Conservation (phyloP, 129 eudicot species). For the Flaveria robusta region DNA sequence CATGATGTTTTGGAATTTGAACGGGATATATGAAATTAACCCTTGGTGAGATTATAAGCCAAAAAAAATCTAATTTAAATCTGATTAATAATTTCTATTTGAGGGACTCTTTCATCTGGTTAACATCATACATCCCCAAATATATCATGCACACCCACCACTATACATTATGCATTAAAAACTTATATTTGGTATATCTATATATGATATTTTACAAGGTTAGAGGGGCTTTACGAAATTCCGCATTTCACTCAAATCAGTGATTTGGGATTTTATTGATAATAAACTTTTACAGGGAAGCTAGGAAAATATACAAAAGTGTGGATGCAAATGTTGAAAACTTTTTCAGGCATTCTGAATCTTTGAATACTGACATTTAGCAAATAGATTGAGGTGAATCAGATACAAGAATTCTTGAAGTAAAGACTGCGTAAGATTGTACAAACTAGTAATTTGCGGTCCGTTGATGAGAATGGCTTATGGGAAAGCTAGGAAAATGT, state of each 20-base stretch:
- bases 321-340: background rate
- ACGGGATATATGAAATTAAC: too few species aligned
- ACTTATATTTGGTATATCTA: background rate
- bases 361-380: background rate
- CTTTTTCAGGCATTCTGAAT: background rate
- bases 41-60: too few species aligned
- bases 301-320: background rate
- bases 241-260: background rate
- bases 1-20: background rate
- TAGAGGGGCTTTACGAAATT: background rate
- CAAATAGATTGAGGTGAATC: background rate
- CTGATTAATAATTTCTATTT: too few species aligned
- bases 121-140: too few species aligned
- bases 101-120: too few species aligned
- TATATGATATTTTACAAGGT: background rate
- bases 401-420: background rate
- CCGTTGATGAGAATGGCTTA: too few species aligned
- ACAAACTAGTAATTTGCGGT: too few species aligned
- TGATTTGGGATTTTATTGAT: background rate
- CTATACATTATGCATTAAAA: too few species aligned
- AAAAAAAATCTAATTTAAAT: too few species aligned
- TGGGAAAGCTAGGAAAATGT: too few species aligned
- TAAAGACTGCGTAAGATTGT: too few species aligned
- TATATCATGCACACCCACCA: too few species aligned
- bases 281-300: background rate